Evolutionary conservation across 1,284 basidiomycete species (phyloP).

Genomic region (Moniliophthora roreri): DNA sequence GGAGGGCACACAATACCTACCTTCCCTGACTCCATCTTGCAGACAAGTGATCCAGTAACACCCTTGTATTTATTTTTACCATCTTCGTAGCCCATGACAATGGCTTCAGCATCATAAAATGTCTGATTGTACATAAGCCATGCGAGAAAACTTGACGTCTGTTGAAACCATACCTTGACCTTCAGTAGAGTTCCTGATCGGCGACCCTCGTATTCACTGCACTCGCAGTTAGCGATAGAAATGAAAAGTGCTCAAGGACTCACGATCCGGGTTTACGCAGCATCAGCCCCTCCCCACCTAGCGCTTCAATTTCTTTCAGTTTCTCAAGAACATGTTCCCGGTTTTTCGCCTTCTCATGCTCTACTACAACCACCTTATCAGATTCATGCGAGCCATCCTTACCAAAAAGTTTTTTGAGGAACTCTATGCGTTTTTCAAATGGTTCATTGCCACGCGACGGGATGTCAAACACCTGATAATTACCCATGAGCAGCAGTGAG

Average conservation of each 20-base stretch:
- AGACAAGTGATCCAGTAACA: slow-evolving; percentile 54
- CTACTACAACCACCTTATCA: slow-evolving; percentile 50
- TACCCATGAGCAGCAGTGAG: neutral
- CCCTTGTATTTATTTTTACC: slow-evolving; percentile 58
- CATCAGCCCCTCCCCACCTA: slow-evolving; percentile 71
- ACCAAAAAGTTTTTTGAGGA: slow-evolving; percentile 48
- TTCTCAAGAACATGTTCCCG: slow-evolving; percentile 53
- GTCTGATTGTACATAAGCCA: slow-evolving; percentile 31
- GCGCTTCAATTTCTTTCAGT: slow-evolving; percentile 51
- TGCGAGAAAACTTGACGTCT: neutral
- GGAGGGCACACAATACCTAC: slow-evolving; percentile 28
- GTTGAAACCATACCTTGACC: slow-evolving; percentile 46
- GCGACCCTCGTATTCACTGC: slow-evolving; percentile 50
- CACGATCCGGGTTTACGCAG: slow-evolving; percentile 55
- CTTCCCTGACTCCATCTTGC: slow-evolving; percentile 65
- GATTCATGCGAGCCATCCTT: slow-evolving; percentile 40
- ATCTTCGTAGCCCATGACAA: slow-evolving; percentile 55
- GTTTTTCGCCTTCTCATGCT: slow-evolving; percentile 48
- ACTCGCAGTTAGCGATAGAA: neutral
- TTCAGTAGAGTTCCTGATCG: slow-evolving; percentile 58
- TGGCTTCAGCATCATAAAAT: slow-evolving; percentile 67
- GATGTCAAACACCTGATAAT: slow-evolving; percentile 71
- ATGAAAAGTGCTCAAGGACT: slow-evolving; percentile 21
- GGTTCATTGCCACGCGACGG: slow-evolving; percentile 48
- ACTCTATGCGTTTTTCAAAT: slow-evolving; percentile 57